Evolutionary conservation across 2,329 filamentous ascomycete genomes (phyloP).

Genomic region (Diaporthe ilicicola): DNA sequence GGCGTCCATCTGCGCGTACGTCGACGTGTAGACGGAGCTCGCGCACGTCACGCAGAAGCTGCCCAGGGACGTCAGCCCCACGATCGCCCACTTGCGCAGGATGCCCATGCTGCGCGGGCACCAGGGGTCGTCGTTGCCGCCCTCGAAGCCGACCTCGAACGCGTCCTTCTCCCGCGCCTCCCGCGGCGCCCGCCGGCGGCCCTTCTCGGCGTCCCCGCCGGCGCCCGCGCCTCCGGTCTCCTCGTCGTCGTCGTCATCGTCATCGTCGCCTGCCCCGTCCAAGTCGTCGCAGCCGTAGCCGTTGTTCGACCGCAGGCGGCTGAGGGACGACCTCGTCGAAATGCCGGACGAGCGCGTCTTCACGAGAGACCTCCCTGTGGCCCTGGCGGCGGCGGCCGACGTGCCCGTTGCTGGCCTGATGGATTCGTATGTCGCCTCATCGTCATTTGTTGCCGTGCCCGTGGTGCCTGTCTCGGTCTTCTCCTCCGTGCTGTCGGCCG

Average conservation of each 20-base stretch:
- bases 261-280: constrained; percentile 29
- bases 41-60: constrained; percentile 89
- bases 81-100: constrained; percentile 80
- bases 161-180: constrained; percentile 48
- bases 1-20: constrained; percentile 77
- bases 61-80: constrained; percentile 75
- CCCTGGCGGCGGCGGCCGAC: background rate
- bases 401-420: constrained; percentile 36
- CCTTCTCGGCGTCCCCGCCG: constrained; percentile 5
- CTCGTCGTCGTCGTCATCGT: constrained; percentile 30
- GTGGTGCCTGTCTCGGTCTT: constrained; percentile 23
- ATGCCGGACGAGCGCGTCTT: constrained; percentile 24
- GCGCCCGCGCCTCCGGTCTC: too few relatives aligned
- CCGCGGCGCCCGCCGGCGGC: background rate
- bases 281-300: constrained; percentile 52
- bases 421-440: constrained; percentile 37
- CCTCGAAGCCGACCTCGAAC: constrained; percentile 80
- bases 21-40: constrained; percentile 88
- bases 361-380: constrained; percentile 22
- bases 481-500: constrained; percentile 20
- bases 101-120: constrained; percentile 76
- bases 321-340: constrained; percentile 38
- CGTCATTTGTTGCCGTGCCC: background rate
- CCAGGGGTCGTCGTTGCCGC: constrained; percentile 71
- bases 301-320: constrained; percentile 51